A percentile compares a stretch with the other conserved stretches of the same genome.
phyloP scores from a whole-genome alignment of 2,329 filamentous ascomycete species.

The Seiridium cupressi region DNA sequence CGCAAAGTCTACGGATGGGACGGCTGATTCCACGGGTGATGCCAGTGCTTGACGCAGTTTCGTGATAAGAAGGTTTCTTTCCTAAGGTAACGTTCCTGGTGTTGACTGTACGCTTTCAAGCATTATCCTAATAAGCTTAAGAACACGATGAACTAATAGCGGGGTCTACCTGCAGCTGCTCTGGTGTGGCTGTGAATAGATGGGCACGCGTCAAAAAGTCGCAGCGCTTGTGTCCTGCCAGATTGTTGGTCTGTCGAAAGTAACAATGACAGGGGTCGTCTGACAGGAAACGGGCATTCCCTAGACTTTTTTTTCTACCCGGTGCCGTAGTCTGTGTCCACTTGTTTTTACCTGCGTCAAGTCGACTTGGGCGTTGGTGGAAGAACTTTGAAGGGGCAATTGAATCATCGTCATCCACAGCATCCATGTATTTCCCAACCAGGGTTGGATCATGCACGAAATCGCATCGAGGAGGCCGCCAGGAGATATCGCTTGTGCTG shows the following conservation, averaged over 20 bases:
- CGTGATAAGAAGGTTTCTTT: neutral
- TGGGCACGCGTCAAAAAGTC: neutral
- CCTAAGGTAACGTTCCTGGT: neutral
- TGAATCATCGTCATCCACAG: neutral
- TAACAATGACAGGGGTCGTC: too few species aligned
- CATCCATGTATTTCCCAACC: neutral
- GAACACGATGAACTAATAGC: slow-evolving; percentile 2
- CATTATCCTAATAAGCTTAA: slow-evolving; percentile 1
- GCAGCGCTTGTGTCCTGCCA: neutral
- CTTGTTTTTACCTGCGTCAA: too few species aligned
- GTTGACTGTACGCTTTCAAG: neutral
- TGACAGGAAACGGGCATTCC: too few species aligned
- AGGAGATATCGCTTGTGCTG: neutral
- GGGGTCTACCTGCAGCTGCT: slow-evolving; percentile 8
- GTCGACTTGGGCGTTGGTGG: neutral
- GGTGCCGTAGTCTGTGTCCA: too few species aligned
- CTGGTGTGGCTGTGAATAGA: slow-evolving; percentile 6
- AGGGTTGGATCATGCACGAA: neutral
- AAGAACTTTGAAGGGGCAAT: neutral
- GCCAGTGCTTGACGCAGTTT: neutral
- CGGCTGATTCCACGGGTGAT: too few species aligned
- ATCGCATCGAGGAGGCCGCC: slow-evolving; percentile 1
- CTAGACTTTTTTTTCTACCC: too few species aligned
- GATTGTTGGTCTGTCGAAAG: too few species aligned
- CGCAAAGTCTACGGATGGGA: too few species aligned